These are phyloP conservation scores for Gnomoniopsis sp. DNA, from an alignment of 2,329 filamentous ascomycete genomes.

Conservation along the genomic window DNA sequence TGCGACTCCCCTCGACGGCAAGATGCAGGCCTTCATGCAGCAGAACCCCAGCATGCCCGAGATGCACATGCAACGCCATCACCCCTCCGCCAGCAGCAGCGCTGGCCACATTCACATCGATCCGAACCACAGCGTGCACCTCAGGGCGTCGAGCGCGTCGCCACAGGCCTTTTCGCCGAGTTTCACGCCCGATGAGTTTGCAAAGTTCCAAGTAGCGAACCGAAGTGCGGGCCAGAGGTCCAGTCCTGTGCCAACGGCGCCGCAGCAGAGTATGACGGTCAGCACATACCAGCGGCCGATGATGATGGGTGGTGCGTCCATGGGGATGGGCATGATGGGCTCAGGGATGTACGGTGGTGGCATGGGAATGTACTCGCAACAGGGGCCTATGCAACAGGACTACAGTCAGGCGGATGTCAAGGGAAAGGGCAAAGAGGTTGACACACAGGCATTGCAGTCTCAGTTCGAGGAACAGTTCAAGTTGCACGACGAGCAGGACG, in stretches of 20 bases:
- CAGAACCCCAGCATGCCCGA: constrained; percentile 62
- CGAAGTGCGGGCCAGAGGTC: constrained; percentile 48
- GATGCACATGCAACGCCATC: constrained; percentile 32
- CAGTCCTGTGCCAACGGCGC: constrained; percentile 55
- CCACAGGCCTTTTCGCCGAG: constrained; percentile 57
- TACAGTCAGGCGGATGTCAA: constrained; percentile 46
- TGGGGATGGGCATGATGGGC: constrained; percentile 50
- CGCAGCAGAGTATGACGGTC: constrained; percentile 36
- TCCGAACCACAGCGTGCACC: constrained; percentile 40
- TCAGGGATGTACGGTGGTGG: constrained; percentile 47
- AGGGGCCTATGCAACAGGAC: constrained; percentile 36
- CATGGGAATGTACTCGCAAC: constrained; percentile 47
- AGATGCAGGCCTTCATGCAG: constrained; percentile 93
- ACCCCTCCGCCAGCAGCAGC: constrained; percentile 29
- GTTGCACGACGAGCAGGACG: constrained; percentile 53
- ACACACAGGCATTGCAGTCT: constrained; percentile 61
- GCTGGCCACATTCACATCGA: constrained; percentile 41
- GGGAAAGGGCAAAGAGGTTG: constrained; percentile 89
- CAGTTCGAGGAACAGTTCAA: constrained; percentile 36
- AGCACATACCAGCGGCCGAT: constrained; percentile 55
- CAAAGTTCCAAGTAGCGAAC: constrained; percentile 75
- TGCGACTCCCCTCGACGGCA: constrained; percentile 15
- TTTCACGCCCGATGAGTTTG: constrained; percentile 83
- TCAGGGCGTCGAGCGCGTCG: constrained; percentile 51
- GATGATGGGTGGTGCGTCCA: constrained; percentile 52